Base-by-base conservation (phyloP, 164 flowering plant species). In the Cinnamomum micranthum region DNA sequence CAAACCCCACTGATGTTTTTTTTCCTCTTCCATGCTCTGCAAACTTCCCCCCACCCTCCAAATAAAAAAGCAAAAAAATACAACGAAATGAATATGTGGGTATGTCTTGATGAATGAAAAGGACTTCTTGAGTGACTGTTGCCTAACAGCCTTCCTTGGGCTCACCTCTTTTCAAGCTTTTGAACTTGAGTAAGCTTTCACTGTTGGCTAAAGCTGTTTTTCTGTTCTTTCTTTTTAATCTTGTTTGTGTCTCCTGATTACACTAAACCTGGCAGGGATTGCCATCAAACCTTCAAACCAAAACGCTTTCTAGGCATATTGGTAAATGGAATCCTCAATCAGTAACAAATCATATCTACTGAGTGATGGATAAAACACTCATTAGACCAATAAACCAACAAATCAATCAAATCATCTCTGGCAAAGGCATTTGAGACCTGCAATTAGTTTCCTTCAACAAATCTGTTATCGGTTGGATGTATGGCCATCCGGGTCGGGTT, bases 401-500 rank as follows among this genome's bases (percentile, higher is more conserved):
- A 73, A 66, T 14, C 17, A 55, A 55, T 35, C 65, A 73, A 66
- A 47, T 66, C 66, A 41, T 64, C 52, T 23, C 33, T 5, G 23
- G 47, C 24, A 12, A 20, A 50, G 63, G 27, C 47, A 60, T 50
- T 41, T 14, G 50, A 50, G 69, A 33, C 14, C 60, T 65, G 69
- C 20, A 35, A 41, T 15, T 17, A 22, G 24, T 51, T 71, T 17
- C 51, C 14, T 52, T 31, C 59, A 17, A 51, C 33, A 14, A 55
- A 22, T 9, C 31, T 60, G 50, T 60, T 24, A 19, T 73, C 14
- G 12, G 65, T 66, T 58, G 90, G 91, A 0, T 91, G 91, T 1
- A 82, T 87, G 9, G 90, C 93, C 47, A 89, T 73, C 2, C 76
- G 75, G 22, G 91, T 87, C 1, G 93, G 90, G 13, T 51, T 64